Percentiles rank a stretch among this genome's conserved stretches.
phyloP scores from a whole-genome alignment of 75 land plant species.

The Larix kaempferi region DNA sequence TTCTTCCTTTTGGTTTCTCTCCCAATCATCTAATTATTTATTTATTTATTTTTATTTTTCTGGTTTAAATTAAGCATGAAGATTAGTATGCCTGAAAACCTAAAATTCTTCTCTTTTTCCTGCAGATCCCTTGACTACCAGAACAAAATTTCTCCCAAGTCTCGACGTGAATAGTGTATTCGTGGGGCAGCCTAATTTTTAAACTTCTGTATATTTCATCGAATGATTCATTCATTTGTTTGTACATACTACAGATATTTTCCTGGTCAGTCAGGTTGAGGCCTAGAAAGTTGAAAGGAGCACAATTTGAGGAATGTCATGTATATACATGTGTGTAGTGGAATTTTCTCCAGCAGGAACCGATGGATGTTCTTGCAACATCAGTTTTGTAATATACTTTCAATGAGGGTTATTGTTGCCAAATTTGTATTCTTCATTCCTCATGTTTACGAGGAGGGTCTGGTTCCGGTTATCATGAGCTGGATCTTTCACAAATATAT shows the following conservation, averaged over 20 bases:
- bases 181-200: not conserved
- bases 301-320: not conserved
- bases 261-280: not conserved
- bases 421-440: not conserved
- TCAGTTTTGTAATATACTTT: not conserved
- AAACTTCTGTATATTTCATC: not conserved
- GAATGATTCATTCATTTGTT: constrained; percentile 3
- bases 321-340: not conserved
- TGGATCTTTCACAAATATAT: not conserved
- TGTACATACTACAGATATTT: not conserved
- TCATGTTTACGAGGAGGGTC: not conserved
- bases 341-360: not conserved
- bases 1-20: not conserved
- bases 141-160: not conserved
- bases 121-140: constrained; percentile 2
- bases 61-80: not conserved
- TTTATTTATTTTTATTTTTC: not conserved
- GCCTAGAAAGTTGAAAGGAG: not conserved
- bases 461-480: not conserved
- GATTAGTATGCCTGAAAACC: not conserved
- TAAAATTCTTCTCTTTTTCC: not conserved
- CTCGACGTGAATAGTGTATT: not conserved
- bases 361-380: constrained; percentile 1
- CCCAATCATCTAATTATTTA: not conserved
- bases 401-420: not conserved